These are phyloP conservation scores for Tephrocybe sp. DNA, from an alignment of 768 basidiomycete genomes.

Conservation along the genomic window DNA sequence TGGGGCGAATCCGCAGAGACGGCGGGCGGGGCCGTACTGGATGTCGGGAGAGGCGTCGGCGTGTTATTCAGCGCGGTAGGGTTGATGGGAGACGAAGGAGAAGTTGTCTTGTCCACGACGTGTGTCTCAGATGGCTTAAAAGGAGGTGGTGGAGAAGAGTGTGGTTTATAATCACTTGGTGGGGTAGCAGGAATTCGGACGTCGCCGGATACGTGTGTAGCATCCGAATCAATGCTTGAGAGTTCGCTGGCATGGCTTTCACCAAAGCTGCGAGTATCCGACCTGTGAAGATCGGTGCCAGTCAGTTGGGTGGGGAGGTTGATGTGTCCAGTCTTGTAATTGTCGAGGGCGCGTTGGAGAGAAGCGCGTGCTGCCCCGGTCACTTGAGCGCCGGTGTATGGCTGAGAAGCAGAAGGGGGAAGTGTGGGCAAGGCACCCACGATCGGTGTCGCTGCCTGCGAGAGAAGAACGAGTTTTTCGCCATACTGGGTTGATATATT, in stretches of 20 bases:
- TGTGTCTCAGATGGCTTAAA: conserved; percentile 12
- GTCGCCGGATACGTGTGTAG: conserved; percentile 22
- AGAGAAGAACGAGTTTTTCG: conserved; percentile 74
- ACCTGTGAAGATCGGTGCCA: conserved; percentile 59
- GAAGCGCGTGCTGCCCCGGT: conserved; percentile 74
- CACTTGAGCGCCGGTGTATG: conserved; percentile 60
- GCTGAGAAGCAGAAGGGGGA: conserved; percentile 56
- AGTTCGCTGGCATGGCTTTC: conserved; percentile 81
- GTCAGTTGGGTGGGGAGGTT: conserved; percentile 46
- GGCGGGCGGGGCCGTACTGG: conserved; percentile 27
- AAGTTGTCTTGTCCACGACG: conserved; percentile 22
- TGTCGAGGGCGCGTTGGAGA: conserved; percentile 77
- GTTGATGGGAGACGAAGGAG: conserved; percentile 25
- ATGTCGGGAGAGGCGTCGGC: conserved; percentile 20
- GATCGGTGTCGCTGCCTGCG: conserved; percentile 69
- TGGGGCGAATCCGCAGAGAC: conserved; percentile 22
- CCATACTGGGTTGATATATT: conserved; percentile 56
- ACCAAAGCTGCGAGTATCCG: conserved; percentile 82
- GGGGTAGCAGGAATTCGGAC: conserved; percentile 41
- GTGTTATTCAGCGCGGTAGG: conserved; percentile 21
- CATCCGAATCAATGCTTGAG: conserved; percentile 45
- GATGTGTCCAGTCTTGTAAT: conserved; percentile 70
- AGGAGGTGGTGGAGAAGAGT: conserved; percentile 15
- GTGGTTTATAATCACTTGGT: conserved; percentile 29
- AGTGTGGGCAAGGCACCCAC: conserved; percentile 61